Evolutionary conservation across 371 early-diverging fungal species (phyloP).

Genomic region (Choanephora cucurbitarum): DNA sequence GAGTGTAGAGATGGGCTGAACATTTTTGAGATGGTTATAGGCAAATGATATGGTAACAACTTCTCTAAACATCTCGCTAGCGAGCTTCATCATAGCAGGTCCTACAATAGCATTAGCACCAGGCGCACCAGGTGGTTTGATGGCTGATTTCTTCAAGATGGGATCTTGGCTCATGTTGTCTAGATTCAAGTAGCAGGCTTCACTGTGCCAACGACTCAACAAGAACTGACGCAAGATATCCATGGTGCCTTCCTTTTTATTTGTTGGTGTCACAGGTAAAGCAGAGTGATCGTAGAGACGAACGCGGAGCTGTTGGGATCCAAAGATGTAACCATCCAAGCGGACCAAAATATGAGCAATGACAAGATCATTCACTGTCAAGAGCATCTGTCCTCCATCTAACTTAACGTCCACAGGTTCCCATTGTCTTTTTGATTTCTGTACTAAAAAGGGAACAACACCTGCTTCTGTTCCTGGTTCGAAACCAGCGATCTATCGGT

Average conservation of each 20-base stretch:
- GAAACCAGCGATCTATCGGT: conserved; percentile 39
- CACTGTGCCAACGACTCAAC: conserved; percentile 50
- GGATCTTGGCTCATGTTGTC: conserved; percentile 57
- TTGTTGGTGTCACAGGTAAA: conserved; percentile 15
- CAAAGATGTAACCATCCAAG: conserved; percentile 50
- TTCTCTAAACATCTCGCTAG: conserved; percentile 59
- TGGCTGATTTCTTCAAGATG: conserved; percentile 41
- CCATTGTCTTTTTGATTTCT: conserved; percentile 47
- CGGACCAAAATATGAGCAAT: conserved; percentile 41
- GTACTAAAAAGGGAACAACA: conserved; percentile 37
- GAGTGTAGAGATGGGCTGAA: conserved; percentile 56
- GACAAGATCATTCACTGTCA: conserved; percentile 36
- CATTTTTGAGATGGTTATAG: conserved; percentile 47
- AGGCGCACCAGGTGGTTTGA: conserved; percentile 46
- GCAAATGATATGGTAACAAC: conserved; percentile 56
- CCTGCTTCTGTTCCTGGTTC: conserved; percentile 37
- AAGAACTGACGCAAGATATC: conserved; percentile 49
- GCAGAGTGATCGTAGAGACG: conserved; percentile 21
- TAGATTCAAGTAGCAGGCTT: conserved; percentile 48
- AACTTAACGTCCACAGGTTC: conserved; percentile 38
- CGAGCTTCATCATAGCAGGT: conserved; percentile 66
- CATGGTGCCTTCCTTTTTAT: conserved; percentile 35
- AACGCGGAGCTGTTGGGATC: conserved; percentile 34
- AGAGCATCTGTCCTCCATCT: conserved; percentile 33
- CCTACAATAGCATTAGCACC: conserved; percentile 53